These are phyloP conservation scores for Wickerhamomyces hampshirensis DNA, from an alignment of 805 yeast genomes.

Conservation along the genomic window DNA sequence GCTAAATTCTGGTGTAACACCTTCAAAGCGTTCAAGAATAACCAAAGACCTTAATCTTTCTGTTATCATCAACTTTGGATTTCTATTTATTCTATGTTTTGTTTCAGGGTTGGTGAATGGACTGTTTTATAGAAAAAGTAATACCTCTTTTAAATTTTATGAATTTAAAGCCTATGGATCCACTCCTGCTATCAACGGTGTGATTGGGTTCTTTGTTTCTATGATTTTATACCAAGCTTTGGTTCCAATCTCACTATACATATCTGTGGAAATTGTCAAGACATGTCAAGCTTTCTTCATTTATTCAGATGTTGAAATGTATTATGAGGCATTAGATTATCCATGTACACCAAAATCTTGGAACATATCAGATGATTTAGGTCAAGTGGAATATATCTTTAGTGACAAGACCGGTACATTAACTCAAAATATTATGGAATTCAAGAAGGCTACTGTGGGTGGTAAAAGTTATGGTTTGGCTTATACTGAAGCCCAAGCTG, in stretches of 20 bases:
- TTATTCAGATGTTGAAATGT: constrained; percentile 68
- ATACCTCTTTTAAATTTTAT: constrained; percentile 51
- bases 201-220: constrained; percentile 69
- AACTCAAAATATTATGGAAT: constrained; percentile 83
- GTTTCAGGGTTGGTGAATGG: constrained; percentile 72
- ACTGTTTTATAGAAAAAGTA: constrained; percentile 42
- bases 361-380: constrained; percentile 81
- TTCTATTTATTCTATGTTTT: constrained; percentile 62
- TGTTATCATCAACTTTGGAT: constrained; percentile 58
- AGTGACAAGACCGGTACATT: constrained; percentile 83
- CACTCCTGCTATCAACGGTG: constrained; percentile 60
- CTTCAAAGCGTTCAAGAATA: constrained; percentile 72
- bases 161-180: constrained; percentile 68
- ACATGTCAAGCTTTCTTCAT: constrained; percentile 79
- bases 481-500: constrained; percentile 78
- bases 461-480: constrained; percentile 74
- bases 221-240: constrained; percentile 71
- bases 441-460: constrained; percentile 71
- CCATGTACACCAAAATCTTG: constrained; percentile 84
- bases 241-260: constrained; percentile 79
- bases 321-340: constrained; percentile 62
- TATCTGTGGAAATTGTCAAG: constrained; percentile 76
- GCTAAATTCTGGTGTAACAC: constrained; percentile 75
- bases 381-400: constrained; percentile 79
- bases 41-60: constrained; percentile 67